These are phyloP conservation scores for Pedinophyceae sp. DNA, from an alignment of 139 green algal species.

Conservation along the genomic window DNA sequence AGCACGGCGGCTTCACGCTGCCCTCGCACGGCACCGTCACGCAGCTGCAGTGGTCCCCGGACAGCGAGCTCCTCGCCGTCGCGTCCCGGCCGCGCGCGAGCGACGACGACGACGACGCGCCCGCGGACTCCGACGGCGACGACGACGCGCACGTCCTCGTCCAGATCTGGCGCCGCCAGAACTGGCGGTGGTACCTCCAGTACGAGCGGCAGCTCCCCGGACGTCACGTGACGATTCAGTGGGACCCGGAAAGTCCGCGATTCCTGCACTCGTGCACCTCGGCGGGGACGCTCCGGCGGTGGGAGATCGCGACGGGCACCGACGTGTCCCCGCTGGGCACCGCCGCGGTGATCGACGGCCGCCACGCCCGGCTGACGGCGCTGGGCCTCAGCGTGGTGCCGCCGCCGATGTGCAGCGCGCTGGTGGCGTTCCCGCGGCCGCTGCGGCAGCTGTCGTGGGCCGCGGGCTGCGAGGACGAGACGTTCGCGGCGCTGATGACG, in stretches of 20 bases:
- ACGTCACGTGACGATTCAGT: conserved; percentile 6
- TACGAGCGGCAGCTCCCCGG: conserved; percentile 27
- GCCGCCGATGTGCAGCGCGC: conserved; percentile 57
- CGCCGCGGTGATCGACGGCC: conserved; percentile 68
- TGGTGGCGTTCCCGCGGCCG: conserved; percentile 18
- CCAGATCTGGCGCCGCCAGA: conserved; percentile 82
- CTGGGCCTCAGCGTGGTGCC: conserved; percentile 51
- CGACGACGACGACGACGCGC: conserved; percentile 2
- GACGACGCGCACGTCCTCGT: conserved; percentile 10
- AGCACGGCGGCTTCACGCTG: conserved; percentile 63
- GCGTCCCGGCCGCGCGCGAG: conserved; percentile 11
- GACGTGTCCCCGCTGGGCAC: conserved; percentile 30
- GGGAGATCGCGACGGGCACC: not conserved
- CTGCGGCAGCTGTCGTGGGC: not conserved
- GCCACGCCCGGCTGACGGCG: conserved; percentile 54
- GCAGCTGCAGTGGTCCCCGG: conserved; percentile 49
- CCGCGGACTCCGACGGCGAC: not conserved
- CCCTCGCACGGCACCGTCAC: not conserved
- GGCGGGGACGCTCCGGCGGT: not conserved
- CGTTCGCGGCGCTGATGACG: conserved; percentile 29
- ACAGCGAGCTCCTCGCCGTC: conserved; percentile 69
- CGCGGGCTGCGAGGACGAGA: conserved; percentile 13
- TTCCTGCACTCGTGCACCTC: not conserved
- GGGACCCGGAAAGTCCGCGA: conserved; percentile 2
- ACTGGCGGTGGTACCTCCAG: conserved; percentile 96